Conservation (phyloP, 176 grass and related monocot genomes). For the Coix lacrymajobi region DNA sequence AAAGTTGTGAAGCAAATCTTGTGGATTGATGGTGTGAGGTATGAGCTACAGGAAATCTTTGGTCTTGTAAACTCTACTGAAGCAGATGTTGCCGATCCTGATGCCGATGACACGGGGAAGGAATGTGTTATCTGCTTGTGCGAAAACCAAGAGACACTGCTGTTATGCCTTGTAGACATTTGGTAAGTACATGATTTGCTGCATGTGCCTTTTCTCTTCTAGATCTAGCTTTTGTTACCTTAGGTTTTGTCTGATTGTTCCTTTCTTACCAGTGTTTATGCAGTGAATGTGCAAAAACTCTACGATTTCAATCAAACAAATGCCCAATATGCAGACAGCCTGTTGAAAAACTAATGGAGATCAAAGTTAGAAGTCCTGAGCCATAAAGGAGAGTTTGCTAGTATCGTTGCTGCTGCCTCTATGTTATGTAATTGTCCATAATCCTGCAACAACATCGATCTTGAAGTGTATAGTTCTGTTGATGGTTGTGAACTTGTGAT, state of each 20-base stretch:
- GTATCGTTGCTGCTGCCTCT: slow-evolving; percentile 19
- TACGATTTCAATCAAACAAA: slow-evolving; percentile 89
- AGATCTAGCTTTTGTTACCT: slow-evolving; percentile 22
- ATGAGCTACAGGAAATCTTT: slow-evolving; percentile 91
- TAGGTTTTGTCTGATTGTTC: slow-evolving; percentile 34
- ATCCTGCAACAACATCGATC: slow-evolving; percentile 2
- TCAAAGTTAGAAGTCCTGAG: slow-evolving; percentile 49
- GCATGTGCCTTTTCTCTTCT: slow-evolving; percentile 1
- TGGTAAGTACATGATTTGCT: slow-evolving; percentile 56
- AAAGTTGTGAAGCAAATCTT: slow-evolving; percentile 93
- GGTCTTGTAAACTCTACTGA: slow-evolving; percentile 64
- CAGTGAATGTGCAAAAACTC: slow-evolving; percentile 84
- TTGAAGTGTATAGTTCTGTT: slow-evolving; percentile 28
- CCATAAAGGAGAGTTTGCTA: slow-evolving; percentile 29
- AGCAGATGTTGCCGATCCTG: slow-evolving; percentile 33
- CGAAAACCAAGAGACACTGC: slow-evolving; percentile 80
- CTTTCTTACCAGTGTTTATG: slow-evolving; percentile 79
- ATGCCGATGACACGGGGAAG: slow-evolving; percentile 62
- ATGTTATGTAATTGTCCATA: slow-evolving; percentile 1
- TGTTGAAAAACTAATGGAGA: slow-evolving; percentile 88
- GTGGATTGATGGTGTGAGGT: slow-evolving; percentile 60
- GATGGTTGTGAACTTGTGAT: slow-evolving; percentile 3
- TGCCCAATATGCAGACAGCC: slow-evolving; percentile 95
- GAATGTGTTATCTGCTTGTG: slow-evolving; percentile 98
- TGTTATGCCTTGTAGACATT: slow-evolving; percentile 90